Base-by-base conservation (phyloP, 1,284 basidiomycete genomes). In the Puccinia triticina region DNA sequence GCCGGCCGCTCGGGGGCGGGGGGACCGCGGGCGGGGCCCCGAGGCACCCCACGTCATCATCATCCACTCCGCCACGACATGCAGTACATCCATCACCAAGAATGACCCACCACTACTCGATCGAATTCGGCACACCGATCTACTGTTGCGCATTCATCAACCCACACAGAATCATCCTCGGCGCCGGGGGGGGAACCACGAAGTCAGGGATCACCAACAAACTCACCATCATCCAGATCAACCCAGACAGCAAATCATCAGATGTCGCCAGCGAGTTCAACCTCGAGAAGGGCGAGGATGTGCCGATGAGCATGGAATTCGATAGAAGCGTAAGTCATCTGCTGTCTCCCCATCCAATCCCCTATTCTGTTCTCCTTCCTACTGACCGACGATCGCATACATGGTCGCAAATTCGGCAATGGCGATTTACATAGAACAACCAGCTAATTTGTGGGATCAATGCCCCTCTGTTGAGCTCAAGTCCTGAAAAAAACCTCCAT, bases 131-230 rank as follows among this genome's bases (percentile, higher is more conserved):
- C 1, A 50, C 37, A 43, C 95, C 95, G 0, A 92, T 96, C 74
- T 96, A 95, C 86, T 94, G 93, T 10, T 91, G 92, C 80, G 91
- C 91, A n/a, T 98, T 96, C 88, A 87, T 93, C 18, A 89, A 91
- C 32, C 89, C 90, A 74, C 89, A 91, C n/a, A 48, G 57, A 1
- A 88, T 97, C n/a, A 89, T 95, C 18, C 89, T 96, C 4, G 95
- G 94, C 1, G 95, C 95, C 1, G 95, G 95, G 37, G 95, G 95
- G 0, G 95, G 96, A 29, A 90, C 89, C 89, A 87, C 84, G 89
- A 91, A 84, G 89, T 94, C 90, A 77, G 95, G 95, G 1, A 93
- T 98, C 84, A 94, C 94, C 88, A 98, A 98, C 88, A 94, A 94
- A 87, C 88, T 98, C 83, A 95, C 94, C 83, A 84, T 92, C 89